Conservation (phyloP, 495 filamentous ascomycete genomes). For the Penicillium bovifimosum region DNA sequence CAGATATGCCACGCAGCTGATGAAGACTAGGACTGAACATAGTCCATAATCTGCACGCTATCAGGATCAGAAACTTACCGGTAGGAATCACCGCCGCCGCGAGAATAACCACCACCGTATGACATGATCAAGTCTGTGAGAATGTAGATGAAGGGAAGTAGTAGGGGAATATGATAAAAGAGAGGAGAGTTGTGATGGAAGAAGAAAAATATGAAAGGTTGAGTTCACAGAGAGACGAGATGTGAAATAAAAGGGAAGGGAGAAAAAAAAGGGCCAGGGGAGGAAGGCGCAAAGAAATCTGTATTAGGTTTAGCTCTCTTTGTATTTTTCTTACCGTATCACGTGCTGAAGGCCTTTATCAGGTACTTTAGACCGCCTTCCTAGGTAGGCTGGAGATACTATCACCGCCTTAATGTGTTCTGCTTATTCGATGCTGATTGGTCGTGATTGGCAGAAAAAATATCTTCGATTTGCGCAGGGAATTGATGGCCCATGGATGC, state of each 20-base stretch:
- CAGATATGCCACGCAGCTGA: background rate
- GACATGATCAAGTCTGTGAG: slow-evolving; percentile 50
- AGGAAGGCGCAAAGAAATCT: slow-evolving; percentile 19
- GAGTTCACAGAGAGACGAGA: background rate
- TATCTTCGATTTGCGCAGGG: background rate
- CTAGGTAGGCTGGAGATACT: background rate
- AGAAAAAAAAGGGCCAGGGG: slow-evolving; percentile 24
- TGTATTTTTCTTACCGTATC: background rate
- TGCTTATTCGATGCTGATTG: background rate
- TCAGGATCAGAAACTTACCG: slow-evolving; percentile 33
- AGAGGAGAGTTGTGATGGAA: slow-evolving; percentile 6
- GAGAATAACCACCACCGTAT: slow-evolving; percentile 63
- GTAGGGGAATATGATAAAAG: slow-evolving; percentile 17
- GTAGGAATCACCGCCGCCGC: slow-evolving; percentile 39
- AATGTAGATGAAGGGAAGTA: slow-evolving; percentile 22
- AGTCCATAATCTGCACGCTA: background rate
- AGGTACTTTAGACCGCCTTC: background rate
- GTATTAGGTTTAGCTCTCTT: slow-evolving; percentile 13
- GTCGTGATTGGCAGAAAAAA: background rate
- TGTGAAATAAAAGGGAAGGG: slow-evolving; percentile 15
- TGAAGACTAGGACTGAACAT: background rate
- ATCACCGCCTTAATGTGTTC: background rate
- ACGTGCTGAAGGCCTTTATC: slow-evolving; percentile 10
- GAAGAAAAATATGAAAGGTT: slow-evolving; percentile 9
- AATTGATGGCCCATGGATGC: background rate